Evolutionary conservation across 306 rosid species (phyloP).

Genomic region (Dryas drummondii): DNA sequence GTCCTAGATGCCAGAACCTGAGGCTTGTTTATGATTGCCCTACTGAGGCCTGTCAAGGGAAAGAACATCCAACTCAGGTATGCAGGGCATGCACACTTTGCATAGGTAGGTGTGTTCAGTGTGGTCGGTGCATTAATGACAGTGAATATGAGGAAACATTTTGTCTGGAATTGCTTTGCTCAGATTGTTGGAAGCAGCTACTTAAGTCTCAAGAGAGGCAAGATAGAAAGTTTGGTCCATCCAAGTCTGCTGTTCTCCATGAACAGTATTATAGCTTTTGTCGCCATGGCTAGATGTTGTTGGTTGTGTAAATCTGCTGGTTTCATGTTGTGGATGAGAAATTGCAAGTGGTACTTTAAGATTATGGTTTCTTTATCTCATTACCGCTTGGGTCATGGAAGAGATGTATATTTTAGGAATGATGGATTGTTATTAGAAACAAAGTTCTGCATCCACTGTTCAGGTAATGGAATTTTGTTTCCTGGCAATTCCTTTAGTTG

Average conservation of each 20-base stretch:
- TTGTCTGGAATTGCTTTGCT: constrained; percentile 75
- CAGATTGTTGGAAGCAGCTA: constrained; percentile 52
- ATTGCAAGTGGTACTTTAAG: constrained; percentile 16
- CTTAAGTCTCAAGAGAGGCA: constrained; percentile 36
- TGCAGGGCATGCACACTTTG: constrained; percentile 89
- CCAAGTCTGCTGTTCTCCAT: constrained; percentile 21
- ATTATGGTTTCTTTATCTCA: constrained; percentile 5
- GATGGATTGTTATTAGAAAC: neutral
- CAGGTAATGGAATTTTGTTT: constrained; percentile 17
- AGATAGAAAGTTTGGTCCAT: constrained; percentile 28
- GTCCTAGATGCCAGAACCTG: constrained; percentile 75
- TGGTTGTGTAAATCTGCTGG: neutral
- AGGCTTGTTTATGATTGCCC: constrained; percentile 94
- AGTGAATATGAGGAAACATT: constrained; percentile 87
- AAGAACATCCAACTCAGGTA: constrained; percentile 39
- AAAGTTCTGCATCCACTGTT: neutral
- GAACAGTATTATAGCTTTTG: constrained; percentile 34
- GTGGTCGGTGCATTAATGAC: constrained; percentile 79
- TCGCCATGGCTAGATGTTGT: constrained; percentile 30
- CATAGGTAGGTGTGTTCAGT: constrained; percentile 70
- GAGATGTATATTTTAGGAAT: neutral
- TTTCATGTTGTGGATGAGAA: constrained; percentile 22
- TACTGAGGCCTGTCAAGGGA: constrained; percentile 58
- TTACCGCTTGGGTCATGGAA: neutral
- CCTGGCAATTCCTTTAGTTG: neutral